A percentile compares a stretch with the other conserved stretches of the same genome.
phyloP scores from a whole-genome alignment of 768 basidiomycete genomes.

The Fistulinella prunicolor region DNA sequence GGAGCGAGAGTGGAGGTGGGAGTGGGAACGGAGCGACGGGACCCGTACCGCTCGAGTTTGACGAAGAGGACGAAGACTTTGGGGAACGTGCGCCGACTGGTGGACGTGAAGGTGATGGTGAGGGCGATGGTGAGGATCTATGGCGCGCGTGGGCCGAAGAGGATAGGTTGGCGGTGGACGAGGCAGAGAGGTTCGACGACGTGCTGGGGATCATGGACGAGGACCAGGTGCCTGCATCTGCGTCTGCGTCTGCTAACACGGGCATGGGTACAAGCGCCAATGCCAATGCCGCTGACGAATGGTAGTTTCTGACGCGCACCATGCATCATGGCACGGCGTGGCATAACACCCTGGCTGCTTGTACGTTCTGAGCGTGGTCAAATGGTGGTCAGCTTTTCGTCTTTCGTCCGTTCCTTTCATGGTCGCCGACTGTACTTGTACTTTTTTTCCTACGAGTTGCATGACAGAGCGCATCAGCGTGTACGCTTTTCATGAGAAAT shows the following conservation, averaged over 20 bases:
- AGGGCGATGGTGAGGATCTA: slow-evolving; percentile 16
- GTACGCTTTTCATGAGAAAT: too few relatives aligned
- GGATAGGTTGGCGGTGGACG: slow-evolving; percentile 30
- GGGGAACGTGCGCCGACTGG: slow-evolving; percentile 13
- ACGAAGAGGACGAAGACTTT: slow-evolving; percentile 69
- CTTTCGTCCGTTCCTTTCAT: too few relatives aligned
- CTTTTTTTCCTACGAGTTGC: too few relatives aligned
- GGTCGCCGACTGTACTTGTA: too few relatives aligned
- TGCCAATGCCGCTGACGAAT: background rate
- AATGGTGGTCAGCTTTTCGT: too few relatives aligned
- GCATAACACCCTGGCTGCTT: too few relatives aligned
- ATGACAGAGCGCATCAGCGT: too few relatives aligned
- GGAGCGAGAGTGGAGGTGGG: background rate
- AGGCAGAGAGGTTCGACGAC: slow-evolving; percentile 33
- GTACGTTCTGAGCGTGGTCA: too few relatives aligned
- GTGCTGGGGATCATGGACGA: slow-evolving; percentile 34
- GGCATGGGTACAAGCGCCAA: background rate
- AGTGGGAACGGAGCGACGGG: slow-evolving; percentile 1
- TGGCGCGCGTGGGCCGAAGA: slow-evolving; percentile 30
- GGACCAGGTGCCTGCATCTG: slow-evolving; percentile 26
- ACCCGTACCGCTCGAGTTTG: slow-evolving; percentile 51
- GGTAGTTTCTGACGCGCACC: background rate
- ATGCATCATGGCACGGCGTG: too few relatives aligned
- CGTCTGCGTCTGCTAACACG: background rate
- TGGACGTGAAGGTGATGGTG: background rate